These are phyloP conservation scores for Neostapfia colusana DNA, from an alignment of 176 grass and related monocot genomes.

Conservation along the genomic window DNA sequence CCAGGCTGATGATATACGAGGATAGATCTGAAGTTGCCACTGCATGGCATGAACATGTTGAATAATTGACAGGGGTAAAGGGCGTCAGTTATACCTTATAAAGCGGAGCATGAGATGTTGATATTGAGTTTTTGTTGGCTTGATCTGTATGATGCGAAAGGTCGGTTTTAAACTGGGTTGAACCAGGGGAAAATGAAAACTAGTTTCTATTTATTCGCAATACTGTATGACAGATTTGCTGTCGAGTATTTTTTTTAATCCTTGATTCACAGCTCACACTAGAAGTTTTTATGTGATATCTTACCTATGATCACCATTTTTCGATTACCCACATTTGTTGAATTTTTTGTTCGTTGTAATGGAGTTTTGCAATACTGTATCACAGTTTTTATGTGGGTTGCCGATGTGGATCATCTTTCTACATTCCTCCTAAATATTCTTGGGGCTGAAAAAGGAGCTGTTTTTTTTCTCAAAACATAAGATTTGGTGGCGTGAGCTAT, in stretches of 20 bases:
- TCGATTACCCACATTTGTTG: too few relatives aligned
- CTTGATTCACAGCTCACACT: slow-evolving; percentile 18
- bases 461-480: too few relatives aligned
- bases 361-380: too few relatives aligned
- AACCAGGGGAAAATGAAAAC: neutral
- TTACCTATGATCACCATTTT: neutral
- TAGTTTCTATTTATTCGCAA: slow-evolving; percentile 32
- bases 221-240: slow-evolving; percentile 27
- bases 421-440: too few relatives aligned
- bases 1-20: neutral
- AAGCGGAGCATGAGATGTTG: slow-evolving; percentile 35
- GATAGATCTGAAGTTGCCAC: slow-evolving; percentile 10
- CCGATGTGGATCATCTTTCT: too few relatives aligned
- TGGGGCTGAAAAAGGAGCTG: too few relatives aligned
- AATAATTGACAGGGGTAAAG: slow-evolving; percentile 40
- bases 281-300: neutral
- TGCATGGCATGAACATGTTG: neutral
- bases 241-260: slow-evolving; percentile 13
- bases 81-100: slow-evolving; percentile 33
- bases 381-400: too few relatives aligned
- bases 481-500: too few relatives aligned
- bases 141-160: slow-evolving; percentile 30
- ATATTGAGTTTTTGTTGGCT: slow-evolving; percentile 40
- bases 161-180: neutral
- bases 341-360: too few relatives aligned